Conservation (phyloP, 1,139 yeast genomes). For the Pichia sp. region DNA sequence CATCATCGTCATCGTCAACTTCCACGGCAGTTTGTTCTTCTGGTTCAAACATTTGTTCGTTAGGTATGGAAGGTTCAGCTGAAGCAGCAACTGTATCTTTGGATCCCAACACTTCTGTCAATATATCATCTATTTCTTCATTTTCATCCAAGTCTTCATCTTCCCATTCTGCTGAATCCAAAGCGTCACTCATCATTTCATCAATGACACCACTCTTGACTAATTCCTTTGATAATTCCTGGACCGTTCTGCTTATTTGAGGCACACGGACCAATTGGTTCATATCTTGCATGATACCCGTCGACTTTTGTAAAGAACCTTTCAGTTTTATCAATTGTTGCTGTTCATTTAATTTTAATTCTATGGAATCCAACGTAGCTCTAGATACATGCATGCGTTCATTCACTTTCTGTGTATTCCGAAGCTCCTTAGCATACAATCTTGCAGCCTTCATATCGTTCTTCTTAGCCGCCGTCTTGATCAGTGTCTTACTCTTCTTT, state of each 20-base stretch:
- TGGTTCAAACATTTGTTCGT: background rate
- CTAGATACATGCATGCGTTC: slow-evolving; percentile 73
- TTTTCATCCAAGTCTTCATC: slow-evolving; percentile 67
- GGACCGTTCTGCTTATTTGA: slow-evolving; percentile 80
- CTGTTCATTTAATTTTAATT: slow-evolving; percentile 89
- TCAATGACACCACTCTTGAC: slow-evolving; percentile 91
- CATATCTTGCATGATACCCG: slow-evolving; percentile 87
- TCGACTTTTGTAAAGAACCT: slow-evolving; percentile 75
- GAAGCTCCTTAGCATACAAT: slow-evolving; percentile 79
- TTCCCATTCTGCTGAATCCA: slow-evolving; percentile 71
- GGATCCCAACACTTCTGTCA: slow-evolving; percentile 43
- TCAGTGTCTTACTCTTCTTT: slow-evolving; percentile 72
- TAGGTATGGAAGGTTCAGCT: too few relatives aligned
- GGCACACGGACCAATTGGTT: slow-evolving; percentile 78
- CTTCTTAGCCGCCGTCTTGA: slow-evolving; percentile 74
- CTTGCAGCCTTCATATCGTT: slow-evolving; percentile 75
- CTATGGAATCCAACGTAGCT: slow-evolving; percentile 83
- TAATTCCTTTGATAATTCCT: slow-evolving; percentile 81
- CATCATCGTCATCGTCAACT: slow-evolving; percentile 68
- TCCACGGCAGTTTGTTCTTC: slow-evolving; percentile 31
- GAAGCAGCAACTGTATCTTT: background rate
- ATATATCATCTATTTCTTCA: slow-evolving; percentile 56
- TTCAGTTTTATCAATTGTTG: slow-evolving; percentile 84
- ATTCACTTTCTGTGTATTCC: slow-evolving; percentile 72
- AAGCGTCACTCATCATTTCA: slow-evolving; percentile 92